phyloP scores from a whole-genome alignment of 371 early-diverging fungal species.

The Synchytrium microbalum region DNA sequence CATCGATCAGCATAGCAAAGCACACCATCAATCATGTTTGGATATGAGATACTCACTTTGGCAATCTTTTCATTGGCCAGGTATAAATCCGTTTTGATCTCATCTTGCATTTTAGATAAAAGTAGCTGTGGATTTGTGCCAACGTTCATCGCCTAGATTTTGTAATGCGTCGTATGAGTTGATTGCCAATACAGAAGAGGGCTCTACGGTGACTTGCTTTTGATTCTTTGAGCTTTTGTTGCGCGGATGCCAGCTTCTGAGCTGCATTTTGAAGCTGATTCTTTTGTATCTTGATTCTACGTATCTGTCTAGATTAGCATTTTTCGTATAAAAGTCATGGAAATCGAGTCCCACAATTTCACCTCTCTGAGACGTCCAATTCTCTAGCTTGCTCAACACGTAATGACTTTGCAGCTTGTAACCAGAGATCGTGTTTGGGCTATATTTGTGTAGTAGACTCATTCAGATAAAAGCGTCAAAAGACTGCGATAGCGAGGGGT shows the following conservation, averaged over 20 bases:
- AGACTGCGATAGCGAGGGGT: slow-evolving; percentile 4
- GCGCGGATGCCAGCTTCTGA: slow-evolving; percentile 18
- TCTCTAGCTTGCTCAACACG: slow-evolving; percentile 41
- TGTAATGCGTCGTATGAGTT: not conserved
- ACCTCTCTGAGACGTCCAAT: slow-evolving; percentile 29
- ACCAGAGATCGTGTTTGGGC: slow-evolving; percentile 45
- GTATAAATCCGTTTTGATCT: slow-evolving; percentile 43
- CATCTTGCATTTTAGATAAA: slow-evolving; percentile 39
- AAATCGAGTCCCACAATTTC: not conserved
- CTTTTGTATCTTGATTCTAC: slow-evolving; percentile 36
- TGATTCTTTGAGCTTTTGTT: slow-evolving; percentile 31
- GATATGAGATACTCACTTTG: slow-evolving; percentile 19
- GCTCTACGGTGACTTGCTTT: slow-evolving; percentile 22
- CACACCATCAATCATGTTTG: not conserved
- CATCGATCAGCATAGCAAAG: no score
- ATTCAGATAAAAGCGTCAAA: slow-evolving; percentile 7
- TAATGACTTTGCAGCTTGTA: slow-evolving; percentile 43
- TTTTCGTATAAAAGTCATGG: not conserved
- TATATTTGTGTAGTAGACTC: slow-evolving; percentile 8
- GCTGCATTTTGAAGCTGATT: slow-evolving; percentile 27
- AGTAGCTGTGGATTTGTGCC: slow-evolving; percentile 34
- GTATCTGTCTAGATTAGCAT: no score
- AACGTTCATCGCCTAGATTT: slow-evolving; percentile 13
- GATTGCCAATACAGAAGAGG: not conserved
- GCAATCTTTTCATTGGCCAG: slow-evolving; percentile 42